These are phyloP conservation scores for Colletotrichum liaoningense DNA, from an alignment of 2,329 filamentous ascomycete species.

Conservation along the genomic window DNA sequence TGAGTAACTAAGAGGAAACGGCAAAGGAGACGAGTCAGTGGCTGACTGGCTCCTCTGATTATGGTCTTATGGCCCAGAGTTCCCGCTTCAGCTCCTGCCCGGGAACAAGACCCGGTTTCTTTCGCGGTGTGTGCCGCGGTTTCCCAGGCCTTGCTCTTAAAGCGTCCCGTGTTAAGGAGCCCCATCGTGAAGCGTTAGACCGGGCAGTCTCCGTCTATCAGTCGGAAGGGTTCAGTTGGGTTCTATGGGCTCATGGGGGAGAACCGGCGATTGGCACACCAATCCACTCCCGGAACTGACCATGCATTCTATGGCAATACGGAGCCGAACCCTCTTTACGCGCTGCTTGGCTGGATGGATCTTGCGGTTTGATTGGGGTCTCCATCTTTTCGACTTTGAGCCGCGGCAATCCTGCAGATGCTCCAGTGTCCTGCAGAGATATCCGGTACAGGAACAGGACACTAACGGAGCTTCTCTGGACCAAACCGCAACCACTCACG, in stretches of 20 bases:
- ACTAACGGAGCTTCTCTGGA: neutral
- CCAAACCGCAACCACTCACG: neutral
- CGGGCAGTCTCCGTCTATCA: slow-evolving; percentile 31
- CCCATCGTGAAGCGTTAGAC: slow-evolving; percentile 14
- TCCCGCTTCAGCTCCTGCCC: neutral
- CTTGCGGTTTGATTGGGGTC: slow-evolving; percentile 26
- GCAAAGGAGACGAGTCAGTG: slow-evolving; percentile 27
- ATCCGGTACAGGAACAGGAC: neutral
- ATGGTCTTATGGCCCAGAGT: neutral
- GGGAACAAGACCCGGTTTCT: slow-evolving; percentile 18
- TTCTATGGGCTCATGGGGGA: neutral
- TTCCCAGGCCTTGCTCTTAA: slow-evolving; percentile 1
- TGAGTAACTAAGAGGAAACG: slow-evolving; percentile 20
- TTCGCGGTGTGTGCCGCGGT: slow-evolving; percentile 1
- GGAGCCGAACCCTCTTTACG: slow-evolving; percentile 15
- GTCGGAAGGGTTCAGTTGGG: slow-evolving; percentile 25
- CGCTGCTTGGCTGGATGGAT: slow-evolving; percentile 22
- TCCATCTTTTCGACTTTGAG: slow-evolving; percentile 24
- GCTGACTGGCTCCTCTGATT: neutral
- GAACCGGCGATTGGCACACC: slow-evolving; percentile 21
- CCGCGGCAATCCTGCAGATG: slow-evolving; percentile 29
- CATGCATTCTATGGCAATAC: slow-evolving; percentile 15
- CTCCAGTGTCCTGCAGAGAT: slow-evolving; percentile 10
- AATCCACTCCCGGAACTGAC: slow-evolving; percentile 2
- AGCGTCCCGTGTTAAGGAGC: slow-evolving; percentile 10